phyloP scores from a whole-genome alignment of 371 early-diverging fungal genomes.

The Mortierella sp. region DNA sequence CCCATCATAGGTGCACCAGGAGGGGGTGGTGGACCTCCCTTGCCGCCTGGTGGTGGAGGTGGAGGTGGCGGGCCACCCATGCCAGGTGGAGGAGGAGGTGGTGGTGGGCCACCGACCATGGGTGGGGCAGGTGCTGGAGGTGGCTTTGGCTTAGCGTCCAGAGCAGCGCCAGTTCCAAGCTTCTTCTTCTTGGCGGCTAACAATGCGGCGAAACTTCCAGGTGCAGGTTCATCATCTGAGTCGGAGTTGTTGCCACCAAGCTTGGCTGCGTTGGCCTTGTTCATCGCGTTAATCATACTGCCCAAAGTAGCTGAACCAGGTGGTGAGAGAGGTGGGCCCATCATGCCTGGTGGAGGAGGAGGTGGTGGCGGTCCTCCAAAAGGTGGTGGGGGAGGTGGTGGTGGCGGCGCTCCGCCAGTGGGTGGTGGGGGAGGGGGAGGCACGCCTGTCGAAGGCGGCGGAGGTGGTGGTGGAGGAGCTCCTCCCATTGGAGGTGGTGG shows the following conservation, averaged over 20 bases:
- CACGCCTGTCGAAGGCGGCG: conserved; percentile 21
- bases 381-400: not conserved
- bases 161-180: conserved; percentile 28
- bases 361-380: conserved; percentile 6
- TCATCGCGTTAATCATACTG: conserved; percentile 29
- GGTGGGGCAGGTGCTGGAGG: conserved; percentile 38
- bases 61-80: conserved; percentile 58
- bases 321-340: conserved; percentile 15
- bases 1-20: conserved; percentile 22
- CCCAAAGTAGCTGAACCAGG: conserved; percentile 18
- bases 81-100: conserved; percentile 56
- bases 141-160: conserved; percentile 16
- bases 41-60: conserved; percentile 58
- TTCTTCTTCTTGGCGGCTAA: conserved; percentile 56
- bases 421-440: conserved; percentile 50
- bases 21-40: conserved; percentile 50
- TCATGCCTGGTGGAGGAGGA: conserved; percentile 7
- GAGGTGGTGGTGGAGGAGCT: conserved; percentile 48
- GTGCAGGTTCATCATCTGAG: conserved; percentile 18
- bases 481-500: conserved; percentile 39
- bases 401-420: conserved; percentile 10
- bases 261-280: conserved; percentile 23
- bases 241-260: conserved; percentile 1
- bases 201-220: conserved; percentile 40
- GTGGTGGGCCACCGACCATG: conserved; percentile 26